Evolutionary conservation across 257 asterid genomes (phyloP).

Genomic region (Voacanga thouarsii): DNA sequence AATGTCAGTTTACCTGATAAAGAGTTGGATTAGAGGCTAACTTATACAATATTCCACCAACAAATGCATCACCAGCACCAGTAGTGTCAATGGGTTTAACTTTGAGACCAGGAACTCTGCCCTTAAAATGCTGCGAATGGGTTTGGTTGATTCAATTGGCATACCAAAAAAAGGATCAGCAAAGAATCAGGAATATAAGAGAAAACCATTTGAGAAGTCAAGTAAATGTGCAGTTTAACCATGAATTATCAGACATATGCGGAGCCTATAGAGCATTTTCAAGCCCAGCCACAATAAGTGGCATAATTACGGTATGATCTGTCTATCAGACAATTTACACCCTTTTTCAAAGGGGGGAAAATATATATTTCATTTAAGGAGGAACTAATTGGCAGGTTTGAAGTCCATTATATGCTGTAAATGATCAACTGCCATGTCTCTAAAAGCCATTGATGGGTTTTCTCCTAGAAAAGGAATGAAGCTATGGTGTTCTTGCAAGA

Average conservation of each 20-base stretch:
- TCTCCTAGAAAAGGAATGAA: not conserved
- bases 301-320: not conserved
- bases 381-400: not conserved
- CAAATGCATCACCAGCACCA: slow-evolving; percentile 96
- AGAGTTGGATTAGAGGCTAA: slow-evolving; percentile 58
- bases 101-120: slow-evolving; percentile 61
- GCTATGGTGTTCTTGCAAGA: not conserved
- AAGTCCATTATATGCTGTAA: not conserved
- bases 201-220: not conserved
- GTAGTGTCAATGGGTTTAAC: slow-evolving; percentile 79
- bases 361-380: not conserved
- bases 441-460: not conserved
- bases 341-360: not conserved
- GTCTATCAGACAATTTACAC: not conserved
- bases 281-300: not conserved
- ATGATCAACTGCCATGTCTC: not conserved
- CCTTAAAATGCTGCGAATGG: slow-evolving; percentile 67
- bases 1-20: slow-evolving; percentile 45
- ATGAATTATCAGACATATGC: not conserved
- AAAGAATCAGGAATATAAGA: not conserved
- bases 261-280: not conserved
- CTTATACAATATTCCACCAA: slow-evolving; percentile 62
- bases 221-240: not conserved
- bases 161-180: not conserved
- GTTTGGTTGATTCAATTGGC: slow-evolving; percentile 5